Evolutionary conservation across 345 rosid genomes (phyloP).

Genomic region (Diplotaxis tenuifolia): DNA sequence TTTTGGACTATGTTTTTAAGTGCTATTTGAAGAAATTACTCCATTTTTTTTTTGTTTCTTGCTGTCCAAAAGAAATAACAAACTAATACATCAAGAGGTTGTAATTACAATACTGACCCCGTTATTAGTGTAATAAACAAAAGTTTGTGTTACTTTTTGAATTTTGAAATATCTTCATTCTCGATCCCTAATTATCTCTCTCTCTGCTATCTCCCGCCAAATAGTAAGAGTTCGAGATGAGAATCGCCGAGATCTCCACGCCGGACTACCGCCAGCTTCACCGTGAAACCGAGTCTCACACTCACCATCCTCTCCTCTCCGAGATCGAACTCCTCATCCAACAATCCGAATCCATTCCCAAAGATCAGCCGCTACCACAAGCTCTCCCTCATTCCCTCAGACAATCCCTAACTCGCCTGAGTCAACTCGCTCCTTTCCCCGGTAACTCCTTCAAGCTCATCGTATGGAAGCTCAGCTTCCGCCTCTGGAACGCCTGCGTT

Average conservation of each 20-base stretch:
- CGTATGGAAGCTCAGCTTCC: slow-evolving; percentile 86
- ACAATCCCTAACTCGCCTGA: slow-evolving; percentile 50
- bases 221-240: slow-evolving; percentile 42
- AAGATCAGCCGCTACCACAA: slow-evolving; percentile 39
- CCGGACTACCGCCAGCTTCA: slow-evolving; percentile 47
- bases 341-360: slow-evolving; percentile 51
- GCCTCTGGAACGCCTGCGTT: slow-evolving; percentile 96
- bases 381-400: slow-evolving; percentile 55
- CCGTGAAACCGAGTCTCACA: slow-evolving; percentile 20
- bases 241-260: slow-evolving; percentile 78
- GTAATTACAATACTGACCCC: not conserved
- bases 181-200: slow-evolving; percentile 18
- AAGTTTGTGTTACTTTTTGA: not conserved
- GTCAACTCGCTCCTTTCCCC: slow-evolving; percentile 59
- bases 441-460: slow-evolving; percentile 61
- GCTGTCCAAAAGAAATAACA: not conserved
- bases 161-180: slow-evolving; percentile 20
- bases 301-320: slow-evolving; percentile 46
- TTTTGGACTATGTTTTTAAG: no score
- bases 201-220: slow-evolving; percentile 33
- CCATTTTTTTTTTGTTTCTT: no score
- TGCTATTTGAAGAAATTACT: no score
- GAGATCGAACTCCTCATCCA: slow-evolving; percentile 65
- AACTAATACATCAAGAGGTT: not conserved
- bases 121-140: not conserved